Evolutionary conservation across 106 monocot species (phyloP), one percentile per base, ranked within the genome.

Genomic region (Dendrobium nobile): DNA sequence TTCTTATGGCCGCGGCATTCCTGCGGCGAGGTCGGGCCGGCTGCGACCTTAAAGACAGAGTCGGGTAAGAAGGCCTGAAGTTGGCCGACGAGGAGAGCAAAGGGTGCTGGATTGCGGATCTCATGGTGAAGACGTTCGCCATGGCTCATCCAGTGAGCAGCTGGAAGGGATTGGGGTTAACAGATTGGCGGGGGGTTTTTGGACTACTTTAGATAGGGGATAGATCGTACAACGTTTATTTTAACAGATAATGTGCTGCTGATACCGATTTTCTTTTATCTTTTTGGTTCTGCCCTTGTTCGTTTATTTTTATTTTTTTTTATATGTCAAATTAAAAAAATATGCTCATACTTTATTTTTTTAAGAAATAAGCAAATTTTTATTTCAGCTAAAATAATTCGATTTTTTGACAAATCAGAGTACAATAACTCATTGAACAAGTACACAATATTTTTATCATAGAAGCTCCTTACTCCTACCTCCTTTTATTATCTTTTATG

Each of bases 81-180:
- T 59, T 68, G 43, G 78, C 41, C 28, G 87, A 82, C 22, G 76
- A 55, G 9, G 84, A 68, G 65, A 86, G 55, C 20, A 85, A 80
- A 28, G 86, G 82, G 72, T 83, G 77, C 58, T 82, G 86, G 17
- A 84, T 37, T 44, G 89, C 47, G 56, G 84, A 78, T 80, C 82
- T 86, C 84, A 93, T 82, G 56, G 86, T 54, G 40, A 84, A 33
- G 41, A 83, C 41, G 31, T 67, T 82, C 4, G 81, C 79, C 84
- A 81, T 85, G 22, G 11, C 76, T 24, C 48, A 48, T 48, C 26
- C 13, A 44, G 19, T 24, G 48, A 2, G 20, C 19, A 42, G 19
- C 18, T 17, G 74, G 43, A 73, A 15, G 75, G 7, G 75, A 8
- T 44, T 42, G 22, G 75, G 15, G 20, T 73, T 31, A 31, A 31